Base-by-base conservation (phyloP, 148 eudicot species). In the Cornus florida region DNA sequence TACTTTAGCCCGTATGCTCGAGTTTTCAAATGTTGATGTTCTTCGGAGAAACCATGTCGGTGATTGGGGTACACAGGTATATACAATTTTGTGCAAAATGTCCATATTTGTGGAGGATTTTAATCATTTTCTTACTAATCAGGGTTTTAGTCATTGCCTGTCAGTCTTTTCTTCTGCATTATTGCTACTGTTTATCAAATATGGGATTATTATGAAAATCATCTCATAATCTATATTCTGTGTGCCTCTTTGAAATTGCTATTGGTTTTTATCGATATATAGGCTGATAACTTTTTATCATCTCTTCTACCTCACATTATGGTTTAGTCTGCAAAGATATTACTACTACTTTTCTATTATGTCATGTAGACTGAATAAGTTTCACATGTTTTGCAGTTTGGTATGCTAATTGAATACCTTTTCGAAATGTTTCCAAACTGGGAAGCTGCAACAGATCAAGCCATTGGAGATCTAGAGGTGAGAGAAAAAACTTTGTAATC, bases 21-120 rank as follows among this genome's bases (percentile, higher is more conserved):
- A 96, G 87, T 96, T 86, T 75, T 92, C 99, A 68, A 89, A 91
- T 69, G 98, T 93, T 38, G 92, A 96, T 38, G 99, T 93, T 75
- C 92, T 92, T 17, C 85, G 98, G 19, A 92, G 99, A 82, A 96
- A 96, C 79, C 98, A 96, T 84, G 99, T 96, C 81, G 99, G 99
- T 60, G 98, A 96, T 33, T 96, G 99, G 99, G 99, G 99, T 24
- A 96, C 99, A 73, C 99, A 96, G 92, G 98, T 95, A 75, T 71
- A 75, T 65, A 2, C 46, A n/a, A 24, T 33, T 13, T 53, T 46
- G 50, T 69, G n/a, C 28, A 10, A 53, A 53, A 2, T 20, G 66
- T n/a, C 8, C 22, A 13, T 62, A 17, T 62, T 60, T 60, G 4
- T 0, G 7, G 14, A 60, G 16, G 1, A 20, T 20, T 20, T 16